Base-by-base conservation (phyloP, 148 eudicot species). In the Silene conica region DNA sequence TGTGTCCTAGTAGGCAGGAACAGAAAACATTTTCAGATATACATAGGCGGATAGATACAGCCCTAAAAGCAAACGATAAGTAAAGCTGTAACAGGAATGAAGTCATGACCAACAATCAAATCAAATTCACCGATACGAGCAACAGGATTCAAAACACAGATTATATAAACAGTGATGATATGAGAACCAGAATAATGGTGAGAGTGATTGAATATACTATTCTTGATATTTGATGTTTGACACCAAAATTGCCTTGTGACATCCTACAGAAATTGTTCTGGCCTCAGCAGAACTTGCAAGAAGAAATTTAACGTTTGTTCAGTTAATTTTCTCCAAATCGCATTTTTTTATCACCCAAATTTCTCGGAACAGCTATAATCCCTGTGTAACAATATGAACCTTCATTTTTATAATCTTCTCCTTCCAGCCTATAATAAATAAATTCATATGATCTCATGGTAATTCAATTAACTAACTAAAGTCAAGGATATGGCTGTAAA, bases 1-100 rank as follows among this genome's bases (percentile, higher is more conserved):
- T 94, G 78, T 94, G 87, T 14, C 98, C 98, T 94, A 78, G 56
- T 67, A 55, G 74, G 68, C 65, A 73, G 34, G 78, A 20, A 67
- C 75, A 56, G 46, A 4, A 31, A 63, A 38, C 0, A 56, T 41
- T 16, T n/a, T 55, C 48, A 73, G 31, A 72, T 48, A 75, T 14
- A 48, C 10, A 23, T 14, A 2, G 15, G 54, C 54, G 3, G 54
- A 48, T 50, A 69, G 59, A 20, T 69, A 69, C 34, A 50, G 56
- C 43, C 26, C 60, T 50, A 25, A 25, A 52, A 50, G 43, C 19
- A 69, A 15, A 69, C 13, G n/a, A 52, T 3, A 52, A 3, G 25
- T 43, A 12, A 46, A 46, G 56, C 56, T 43, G 70, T 21, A 20
- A 20, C n/a, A 22, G 8, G 23, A 66, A n/a, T 4, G 6, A 26